Evolutionary conservation across 106 monocot species (phyloP), one percentile per base, ranked within the genome.

Genomic region (Dendrobium nobile): DNA sequence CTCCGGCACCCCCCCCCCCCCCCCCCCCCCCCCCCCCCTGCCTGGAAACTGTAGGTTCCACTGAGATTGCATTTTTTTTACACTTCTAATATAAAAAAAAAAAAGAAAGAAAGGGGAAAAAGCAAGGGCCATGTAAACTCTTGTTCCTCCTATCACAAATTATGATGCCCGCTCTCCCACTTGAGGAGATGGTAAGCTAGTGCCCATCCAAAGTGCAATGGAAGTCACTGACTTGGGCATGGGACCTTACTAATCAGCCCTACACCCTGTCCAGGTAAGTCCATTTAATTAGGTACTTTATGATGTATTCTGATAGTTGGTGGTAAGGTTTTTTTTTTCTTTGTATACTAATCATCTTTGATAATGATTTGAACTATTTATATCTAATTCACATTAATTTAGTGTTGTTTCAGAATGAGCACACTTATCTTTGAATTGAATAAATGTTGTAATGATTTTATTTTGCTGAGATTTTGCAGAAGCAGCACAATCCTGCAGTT

Each of bases 401-500:
- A 13, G 6, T 27, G 11, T 76, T 15, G 47, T 24, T 76, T 76
- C 11, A 26, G 26, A 26, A 19, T 26, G 76, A 76, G 13, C 18
- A 2, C 58, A 64, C 67, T 20, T 6, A 18, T 80, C 54, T 41
- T 16, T 84, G 41, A 82, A 44, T 47, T 75, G 27, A 10, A 73
- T 73, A 13, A 28, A 28, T 45, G 77, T 40, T 78, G 28, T 15
- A 11, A 13, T 27, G 11, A 76, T 27, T 47, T n/a, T 76, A 47
- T 76, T 74, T 75, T 20, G 20, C 74, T 44, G 9, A 74, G 20
- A 0, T 72, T 88, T 79, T 87, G 58, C 90, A 97, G 97, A 98
- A 87, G 94, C 94, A 67, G 94, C 97, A 72, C 82, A 87, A 77
- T 88, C 92, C 83, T 94, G 92, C 73, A 91, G 72, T 77, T 81